phyloP scores from a whole-genome alignment of 1,284 basidiomycete species.

The Cutaneotrichosporon curvatum region DNA sequence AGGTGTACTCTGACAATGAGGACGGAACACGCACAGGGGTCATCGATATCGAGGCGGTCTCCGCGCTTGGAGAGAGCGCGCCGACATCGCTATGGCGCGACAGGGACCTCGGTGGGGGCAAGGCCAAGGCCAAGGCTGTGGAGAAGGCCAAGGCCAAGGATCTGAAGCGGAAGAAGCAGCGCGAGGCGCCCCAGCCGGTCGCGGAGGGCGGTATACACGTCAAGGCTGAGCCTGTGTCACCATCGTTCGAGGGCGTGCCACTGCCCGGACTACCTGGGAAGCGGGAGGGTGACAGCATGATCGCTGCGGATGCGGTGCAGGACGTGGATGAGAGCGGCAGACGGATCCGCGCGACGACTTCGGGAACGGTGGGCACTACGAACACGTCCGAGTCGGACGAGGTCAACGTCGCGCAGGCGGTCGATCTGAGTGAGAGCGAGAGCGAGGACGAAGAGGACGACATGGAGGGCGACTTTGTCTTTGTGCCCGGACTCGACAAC shows the following conservation, averaged over 20 bases:
- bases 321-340: conserved; percentile 37
- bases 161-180: conserved; percentile 15
- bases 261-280: conserved; percentile 5
- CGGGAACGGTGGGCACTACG: conserved; percentile 30
- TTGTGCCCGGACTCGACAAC: conserved; percentile 37
- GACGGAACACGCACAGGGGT: conserved; percentile 65
- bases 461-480: conserved; percentile 71
- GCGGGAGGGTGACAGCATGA: conserved; percentile 32
- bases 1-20: conserved; percentile 73
- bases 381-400: conserved; percentile 31
- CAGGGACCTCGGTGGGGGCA: conserved; percentile 40
- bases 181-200: background rate
- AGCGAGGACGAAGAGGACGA: conserved; percentile 79
- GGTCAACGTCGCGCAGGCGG: conserved; percentile 59
- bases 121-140: conserved; percentile 32
- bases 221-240: conserved; percentile 39
- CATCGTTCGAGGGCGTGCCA: background rate
- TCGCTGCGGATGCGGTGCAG: conserved; percentile 32
- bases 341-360: conserved; percentile 29
- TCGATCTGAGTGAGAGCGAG: conserved; percentile 76
- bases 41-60: conserved; percentile 76
- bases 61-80: conserved; percentile 77
- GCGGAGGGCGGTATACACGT: conserved; percentile 11
- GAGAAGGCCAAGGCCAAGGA: conserved; percentile 41
- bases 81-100: conserved; percentile 64